Evolutionary conservation across 1,284 basidiomycete species (phyloP), one percentile per base, ranked within the genome.

Genomic region (Tilletia indica): DNA sequence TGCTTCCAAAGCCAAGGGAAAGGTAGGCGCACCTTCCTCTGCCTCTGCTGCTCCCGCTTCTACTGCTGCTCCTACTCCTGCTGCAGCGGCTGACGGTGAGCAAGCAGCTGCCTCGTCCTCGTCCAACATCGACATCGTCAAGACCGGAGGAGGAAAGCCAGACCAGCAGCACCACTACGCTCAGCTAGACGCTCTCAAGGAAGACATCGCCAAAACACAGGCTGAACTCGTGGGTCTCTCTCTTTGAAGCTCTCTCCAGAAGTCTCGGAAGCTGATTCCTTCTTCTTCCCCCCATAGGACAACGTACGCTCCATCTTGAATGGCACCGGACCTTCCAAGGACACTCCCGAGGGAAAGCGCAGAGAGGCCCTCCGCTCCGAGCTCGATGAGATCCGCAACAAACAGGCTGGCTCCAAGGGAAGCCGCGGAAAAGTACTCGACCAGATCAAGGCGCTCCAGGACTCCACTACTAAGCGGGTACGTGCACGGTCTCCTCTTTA

Each of bases 391-490:
- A 88, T 98, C 73, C 91, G 93, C 58, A 88, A 88, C 38, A 88
- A 92, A 79, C 96, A 98, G 86, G 91, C 92, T 54, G 89, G 88
- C 75, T 89, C 87, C 87, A 98, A 97, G 87, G 86, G 85, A 58
- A 88, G 90, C 21, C 88, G 95, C 73, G 86, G 87, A 42, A 94
- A 93, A 86, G 87, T 92, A 67, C 85, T 91, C 64, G 93, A 95
- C 70, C 92, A 97, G 85, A 86, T 98, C 75, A 93, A 93, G 83
- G 80, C 88, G 36, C 83, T 95, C 69, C 90, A 97, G 83, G 95
- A 97, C 19, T 87, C 85, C 61, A 88, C 96, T 69, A 87, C 89
- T 81, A 93, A 92, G 86, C 97, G 94, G 89, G 93, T 92, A 49
- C n/a, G 39, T 63, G 45, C 12, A n/a, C 66, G 6, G 14, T 34